Conservation (phyloP, 2,329 filamentous ascomycete species). For the Colletotrichum costaricense region DNA sequence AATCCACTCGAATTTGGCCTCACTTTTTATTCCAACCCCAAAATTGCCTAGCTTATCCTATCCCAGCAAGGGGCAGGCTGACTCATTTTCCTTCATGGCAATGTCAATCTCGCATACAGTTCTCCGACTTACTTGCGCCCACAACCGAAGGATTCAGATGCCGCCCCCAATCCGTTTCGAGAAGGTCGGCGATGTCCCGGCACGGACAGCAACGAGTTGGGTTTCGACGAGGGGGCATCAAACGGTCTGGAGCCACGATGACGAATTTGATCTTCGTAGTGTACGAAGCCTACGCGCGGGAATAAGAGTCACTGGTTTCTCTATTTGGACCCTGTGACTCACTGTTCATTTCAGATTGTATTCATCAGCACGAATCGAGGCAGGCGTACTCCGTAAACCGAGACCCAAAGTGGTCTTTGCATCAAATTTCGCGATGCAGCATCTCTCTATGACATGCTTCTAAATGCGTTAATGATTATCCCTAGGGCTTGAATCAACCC, state of each 20-base stretch:
- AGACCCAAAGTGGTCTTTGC: background rate
- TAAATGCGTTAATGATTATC: background rate
- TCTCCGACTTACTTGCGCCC: background rate
- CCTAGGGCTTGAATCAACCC: background rate
- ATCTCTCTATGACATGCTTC: slow-evolving; percentile 11
- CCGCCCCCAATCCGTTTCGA: slow-evolving; percentile 14
- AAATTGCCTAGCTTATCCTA: too few relatives aligned
- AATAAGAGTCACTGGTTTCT: background rate
- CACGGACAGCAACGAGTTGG: background rate
- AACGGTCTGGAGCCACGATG: background rate
- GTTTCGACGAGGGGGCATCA: background rate
- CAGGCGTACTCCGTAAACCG: background rate
- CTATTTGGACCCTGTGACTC: slow-evolving; percentile 3
- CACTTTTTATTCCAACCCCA: background rate
- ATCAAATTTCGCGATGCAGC: slow-evolving; percentile 1
- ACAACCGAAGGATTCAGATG: slow-evolving; percentile 1
- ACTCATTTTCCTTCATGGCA: too few relatives aligned
- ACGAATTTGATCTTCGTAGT: background rate
- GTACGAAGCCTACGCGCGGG: background rate
- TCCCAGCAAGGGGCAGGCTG: too few relatives aligned
- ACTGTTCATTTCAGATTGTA: background rate
- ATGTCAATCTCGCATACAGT: too few relatives aligned
- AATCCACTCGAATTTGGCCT: background rate
- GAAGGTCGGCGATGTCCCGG: slow-evolving; percentile 10
- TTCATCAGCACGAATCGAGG: background rate